Conservation (phyloP, 2,329 filamentous ascomycete genomes). For the Diatrype stigma region DNA sequence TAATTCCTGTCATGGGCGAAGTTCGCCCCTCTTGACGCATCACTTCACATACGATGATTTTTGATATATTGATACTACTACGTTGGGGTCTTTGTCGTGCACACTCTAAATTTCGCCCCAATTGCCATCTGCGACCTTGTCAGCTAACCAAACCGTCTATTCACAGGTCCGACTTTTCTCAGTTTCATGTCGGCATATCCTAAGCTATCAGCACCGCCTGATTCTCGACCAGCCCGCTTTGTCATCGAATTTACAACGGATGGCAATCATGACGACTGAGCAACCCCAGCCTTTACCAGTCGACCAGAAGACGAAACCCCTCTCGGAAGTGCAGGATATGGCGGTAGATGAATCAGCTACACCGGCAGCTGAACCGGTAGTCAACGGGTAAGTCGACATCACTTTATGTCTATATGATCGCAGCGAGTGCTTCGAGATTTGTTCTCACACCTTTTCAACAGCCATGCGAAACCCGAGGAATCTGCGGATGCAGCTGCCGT, state of each 20-base stretch:
- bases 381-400: constrained; percentile 47
- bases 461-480: constrained; percentile 16
- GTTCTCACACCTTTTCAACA: constrained; percentile 3
- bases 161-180: neutral
- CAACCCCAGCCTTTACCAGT: constrained; percentile 21
- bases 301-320: constrained; percentile 16
- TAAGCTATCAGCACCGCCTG: neutral
- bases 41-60: too few species aligned
- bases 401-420: neutral
- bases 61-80: too few species aligned
- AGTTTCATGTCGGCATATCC: constrained; percentile 2
- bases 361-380: constrained; percentile 24
- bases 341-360: constrained; percentile 41
- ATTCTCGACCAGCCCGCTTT: neutral
- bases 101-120: neutral
- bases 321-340: constrained; percentile 34
- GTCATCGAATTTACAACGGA: constrained; percentile 8
- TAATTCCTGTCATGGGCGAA: too few species aligned
- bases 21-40: too few species aligned
- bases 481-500: constrained; percentile 11
- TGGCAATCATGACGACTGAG: constrained; percentile 30
- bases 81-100: too few species aligned
- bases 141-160: neutral
- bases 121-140: neutral
- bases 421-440: constrained; percentile 1